Percentiles rank a stretch among this genome's conserved stretches.
These are phyloP conservation scores for Ganoderma lucidum DNA, from an alignment of 1,284 basidiomycete species.

Conservation along the genomic window DNA sequence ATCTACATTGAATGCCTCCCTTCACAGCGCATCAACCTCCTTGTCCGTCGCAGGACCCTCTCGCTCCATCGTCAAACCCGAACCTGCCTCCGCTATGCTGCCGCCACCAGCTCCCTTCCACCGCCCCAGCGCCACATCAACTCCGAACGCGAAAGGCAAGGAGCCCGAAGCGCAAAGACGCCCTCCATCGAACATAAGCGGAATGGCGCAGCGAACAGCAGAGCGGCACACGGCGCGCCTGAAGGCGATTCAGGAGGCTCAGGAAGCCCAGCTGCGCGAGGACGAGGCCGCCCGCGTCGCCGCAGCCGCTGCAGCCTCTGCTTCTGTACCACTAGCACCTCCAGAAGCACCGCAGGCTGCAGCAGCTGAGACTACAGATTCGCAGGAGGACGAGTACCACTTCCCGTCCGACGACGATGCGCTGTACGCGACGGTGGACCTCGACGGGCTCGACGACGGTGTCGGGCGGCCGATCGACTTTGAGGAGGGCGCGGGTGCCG, in stretches of 20 bases:
- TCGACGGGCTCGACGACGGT: constrained; percentile 57
- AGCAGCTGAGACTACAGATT: background rate
- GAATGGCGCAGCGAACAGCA: constrained; percentile 27
- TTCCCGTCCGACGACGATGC: constrained; percentile 71
- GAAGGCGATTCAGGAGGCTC: constrained; percentile 31
- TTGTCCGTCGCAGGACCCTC: constrained; percentile 21
- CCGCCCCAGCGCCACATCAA: constrained; percentile 23
- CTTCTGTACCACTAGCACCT: constrained; percentile 6
- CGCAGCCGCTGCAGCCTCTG: constrained; percentile 1
- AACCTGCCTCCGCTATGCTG: constrained; percentile 17
- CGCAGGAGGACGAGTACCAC: constrained; percentile 53
- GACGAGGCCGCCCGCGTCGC: constrained; percentile 15
- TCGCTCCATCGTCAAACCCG: constrained; percentile 26
- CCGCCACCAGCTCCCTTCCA: constrained; percentile 20
- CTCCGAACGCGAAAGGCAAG: constrained; percentile 36
- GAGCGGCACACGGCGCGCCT: constrained; percentile 28
- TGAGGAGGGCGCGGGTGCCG: constrained; percentile 47
- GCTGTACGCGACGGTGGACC: constrained; percentile 64
- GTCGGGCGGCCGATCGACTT: constrained; percentile 53
- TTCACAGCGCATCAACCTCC: constrained; percentile 2
- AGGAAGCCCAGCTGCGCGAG: constrained; percentile 22
- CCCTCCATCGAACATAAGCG: constrained; percentile 10
- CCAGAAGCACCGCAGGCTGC: background rate
- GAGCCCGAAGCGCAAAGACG: background rate
- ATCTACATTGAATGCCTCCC: constrained; percentile 1